Evolutionary conservation across 495 filamentous ascomycete species (phyloP).

Genomic region (Chaetomium tenue): DNA sequence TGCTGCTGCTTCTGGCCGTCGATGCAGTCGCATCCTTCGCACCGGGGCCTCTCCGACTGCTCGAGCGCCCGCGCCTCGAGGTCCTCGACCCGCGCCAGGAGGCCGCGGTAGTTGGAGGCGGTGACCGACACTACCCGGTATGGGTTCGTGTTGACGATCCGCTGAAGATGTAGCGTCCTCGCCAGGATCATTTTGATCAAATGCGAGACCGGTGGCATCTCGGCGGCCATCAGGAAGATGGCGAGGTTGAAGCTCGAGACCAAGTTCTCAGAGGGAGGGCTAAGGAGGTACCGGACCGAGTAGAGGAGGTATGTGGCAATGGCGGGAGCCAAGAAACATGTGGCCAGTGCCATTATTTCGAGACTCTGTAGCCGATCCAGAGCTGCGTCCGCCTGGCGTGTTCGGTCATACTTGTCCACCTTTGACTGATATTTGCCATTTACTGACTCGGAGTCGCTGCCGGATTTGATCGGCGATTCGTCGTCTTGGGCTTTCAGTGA

Average conservation of each 20-base stretch:
- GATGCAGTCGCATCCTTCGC: not conserved
- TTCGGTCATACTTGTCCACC: not conserved
- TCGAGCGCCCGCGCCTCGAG: slow-evolving; percentile 54
- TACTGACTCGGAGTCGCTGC: slow-evolving; percentile 41
- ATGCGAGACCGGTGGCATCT: slow-evolving; percentile 77
- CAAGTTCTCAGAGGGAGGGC: slow-evolving; percentile 76
- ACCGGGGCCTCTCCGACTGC: not conserved
- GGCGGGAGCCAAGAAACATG: slow-evolving; percentile 77
- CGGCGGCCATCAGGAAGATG: slow-evolving; percentile 88
- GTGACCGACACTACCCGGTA: slow-evolving; percentile 45
- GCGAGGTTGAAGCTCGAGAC: slow-evolving; percentile 91
- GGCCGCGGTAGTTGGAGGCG: slow-evolving; percentile 51
- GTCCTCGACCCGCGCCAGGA: slow-evolving; percentile 64
- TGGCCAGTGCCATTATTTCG: slow-evolving; percentile 68
- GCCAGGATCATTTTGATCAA: slow-evolving; percentile 74
- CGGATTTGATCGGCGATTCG: slow-evolving; percentile 11
- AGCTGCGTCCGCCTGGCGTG: slow-evolving; percentile 39
- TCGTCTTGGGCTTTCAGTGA: slow-evolving; percentile 46
- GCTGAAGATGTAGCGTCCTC: slow-evolving; percentile 81
- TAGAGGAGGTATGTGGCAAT: slow-evolving; percentile 79
- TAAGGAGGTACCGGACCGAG: slow-evolving; percentile 69
- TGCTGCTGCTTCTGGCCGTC: not conserved
- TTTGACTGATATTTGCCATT: not conserved
- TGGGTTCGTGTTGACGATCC: slow-evolving; percentile 58
- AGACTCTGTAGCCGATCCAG: slow-evolving; percentile 67